A percentile compares a stretch with the other conserved stretches of the same genome.
These are phyloP conservation scores for Geotrichum aggregatum DNA, from an alignment of 1,139 yeast species.

Conservation along the genomic window DNA sequence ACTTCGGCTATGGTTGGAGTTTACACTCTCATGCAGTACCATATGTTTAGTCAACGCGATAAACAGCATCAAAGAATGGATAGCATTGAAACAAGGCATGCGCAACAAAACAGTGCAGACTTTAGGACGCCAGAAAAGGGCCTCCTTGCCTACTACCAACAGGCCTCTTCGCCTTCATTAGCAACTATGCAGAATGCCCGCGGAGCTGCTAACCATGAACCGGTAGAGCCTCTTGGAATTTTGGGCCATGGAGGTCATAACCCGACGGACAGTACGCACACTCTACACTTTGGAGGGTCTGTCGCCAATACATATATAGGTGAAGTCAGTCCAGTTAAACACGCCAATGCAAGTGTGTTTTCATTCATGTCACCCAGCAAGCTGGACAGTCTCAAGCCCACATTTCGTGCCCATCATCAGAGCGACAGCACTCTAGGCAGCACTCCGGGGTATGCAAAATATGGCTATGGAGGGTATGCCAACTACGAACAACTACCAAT, in stretches of 20 bases:
- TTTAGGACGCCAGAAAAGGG: background rate
- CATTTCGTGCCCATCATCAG: slow-evolving; percentile 12
- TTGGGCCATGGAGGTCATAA: background rate
- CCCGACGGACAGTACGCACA: background rate
- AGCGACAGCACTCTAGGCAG: slow-evolving; percentile 9
- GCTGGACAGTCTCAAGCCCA: slow-evolving; percentile 5
- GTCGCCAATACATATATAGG: too few species aligned
- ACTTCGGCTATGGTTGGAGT: slow-evolving; percentile 8
- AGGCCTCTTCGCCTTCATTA: background rate
- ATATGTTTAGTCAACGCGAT: background rate
- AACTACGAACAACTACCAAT: background rate
- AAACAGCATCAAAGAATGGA: too few species aligned
- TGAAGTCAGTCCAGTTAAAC: too few species aligned
- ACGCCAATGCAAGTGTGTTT: too few species aligned
- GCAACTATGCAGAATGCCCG: background rate
- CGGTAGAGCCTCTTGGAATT: background rate
- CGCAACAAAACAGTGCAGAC: background rate
- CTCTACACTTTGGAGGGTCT: background rate
- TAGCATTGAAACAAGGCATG: background rate
- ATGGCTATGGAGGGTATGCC: background rate
- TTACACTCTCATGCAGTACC: slow-evolving; percentile 12
- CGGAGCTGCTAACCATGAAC: background rate
- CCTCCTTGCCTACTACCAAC: background rate
- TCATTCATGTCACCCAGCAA: background rate
- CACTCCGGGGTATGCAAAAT: background rate